phyloP scores from a whole-genome alignment of 2,329 filamentous ascomycete genomes.

The Calonectria pseudoturangicola region DNA sequence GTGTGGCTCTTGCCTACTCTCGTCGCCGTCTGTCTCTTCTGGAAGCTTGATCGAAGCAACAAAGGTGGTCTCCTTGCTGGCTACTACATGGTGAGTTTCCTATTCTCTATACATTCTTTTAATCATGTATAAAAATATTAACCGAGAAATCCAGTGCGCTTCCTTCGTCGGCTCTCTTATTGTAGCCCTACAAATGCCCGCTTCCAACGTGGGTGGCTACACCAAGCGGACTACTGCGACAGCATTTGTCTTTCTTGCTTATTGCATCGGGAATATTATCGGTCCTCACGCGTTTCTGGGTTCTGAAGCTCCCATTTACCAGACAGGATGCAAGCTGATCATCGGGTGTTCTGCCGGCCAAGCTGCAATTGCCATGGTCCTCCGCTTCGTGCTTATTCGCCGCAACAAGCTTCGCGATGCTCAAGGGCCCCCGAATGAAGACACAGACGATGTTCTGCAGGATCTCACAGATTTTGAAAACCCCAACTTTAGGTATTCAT shows the following conservation, averaged over 20 bases:
- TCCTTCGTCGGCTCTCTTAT: conserved; percentile 72
- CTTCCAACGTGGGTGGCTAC: conserved; percentile 69
- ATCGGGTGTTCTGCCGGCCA: conserved; percentile 52
- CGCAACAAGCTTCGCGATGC: conserved; percentile 52
- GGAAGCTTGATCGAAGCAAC: conserved; percentile 66
- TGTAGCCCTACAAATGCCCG: conserved; percentile 71
- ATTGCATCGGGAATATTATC: conserved; percentile 60
- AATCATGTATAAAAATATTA: not conserved
- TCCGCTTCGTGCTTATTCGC: conserved; percentile 51
- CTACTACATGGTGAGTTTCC: conserved; percentile 67
- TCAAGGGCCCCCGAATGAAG: conserved; percentile 46
- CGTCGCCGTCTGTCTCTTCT: conserved; percentile 68
- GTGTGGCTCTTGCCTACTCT: conserved; percentile 71
- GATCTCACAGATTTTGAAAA: conserved; percentile 56
- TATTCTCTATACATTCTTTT: not conserved
- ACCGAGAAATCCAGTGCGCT: conserved; percentile 53
- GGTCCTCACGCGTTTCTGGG: conserved; percentile 63
- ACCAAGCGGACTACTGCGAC: conserved; percentile 68
- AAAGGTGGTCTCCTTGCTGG: conserved; percentile 69
- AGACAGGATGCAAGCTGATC: conserved; percentile 68
- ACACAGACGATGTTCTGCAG: conserved; percentile 47
- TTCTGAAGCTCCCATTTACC: conserved; percentile 68
- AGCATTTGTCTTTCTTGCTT: conserved; percentile 68
- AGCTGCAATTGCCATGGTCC: conserved; percentile 42
- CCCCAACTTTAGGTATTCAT: conserved; percentile 54